phyloP scores from a whole-genome alignment of 192 early-diverging fungal genomes.

The Coemansia sp. region DNA sequence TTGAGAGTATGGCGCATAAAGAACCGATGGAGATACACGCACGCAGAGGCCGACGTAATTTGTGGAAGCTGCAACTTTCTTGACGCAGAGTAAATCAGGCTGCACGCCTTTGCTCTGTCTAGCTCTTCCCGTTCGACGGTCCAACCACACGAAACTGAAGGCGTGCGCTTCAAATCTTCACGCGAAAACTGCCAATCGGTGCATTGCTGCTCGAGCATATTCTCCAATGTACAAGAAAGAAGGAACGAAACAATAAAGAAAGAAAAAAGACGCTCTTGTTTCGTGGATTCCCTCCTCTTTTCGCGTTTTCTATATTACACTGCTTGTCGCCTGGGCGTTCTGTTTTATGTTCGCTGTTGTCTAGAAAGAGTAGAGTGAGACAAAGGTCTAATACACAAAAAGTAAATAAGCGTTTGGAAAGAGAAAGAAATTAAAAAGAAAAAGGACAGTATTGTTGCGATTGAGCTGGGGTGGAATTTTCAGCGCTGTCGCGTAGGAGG shows the following conservation, averaged over 20 bases:
- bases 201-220: constrained; percentile 24
- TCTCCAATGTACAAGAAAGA: constrained; percentile 6
- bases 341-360: background rate
- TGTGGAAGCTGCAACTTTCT: constrained; percentile 56
- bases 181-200: constrained; percentile 57
- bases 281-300: background rate
- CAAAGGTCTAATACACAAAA: background rate
- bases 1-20: constrained; percentile 50
- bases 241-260: constrained; percentile 7
- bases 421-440: constrained; percentile 1
- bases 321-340: background rate
- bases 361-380: background rate
- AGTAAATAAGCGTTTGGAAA: constrained; percentile 8
- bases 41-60: constrained; percentile 43
- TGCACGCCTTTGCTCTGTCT: constrained; percentile 59
- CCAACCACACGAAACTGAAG: constrained; percentile 55
- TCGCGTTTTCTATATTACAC: background rate
- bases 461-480: background rate
- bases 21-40: constrained; percentile 49
- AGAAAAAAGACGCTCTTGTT: background rate
- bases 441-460: background rate
- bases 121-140: constrained; percentile 57
- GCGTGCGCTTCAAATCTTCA: constrained; percentile 56
- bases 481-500: background rate
- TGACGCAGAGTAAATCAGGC: constrained; percentile 54